Conservation (phyloP, 768 basidiomycete genomes). For the Lyophyllum semitale region DNA sequence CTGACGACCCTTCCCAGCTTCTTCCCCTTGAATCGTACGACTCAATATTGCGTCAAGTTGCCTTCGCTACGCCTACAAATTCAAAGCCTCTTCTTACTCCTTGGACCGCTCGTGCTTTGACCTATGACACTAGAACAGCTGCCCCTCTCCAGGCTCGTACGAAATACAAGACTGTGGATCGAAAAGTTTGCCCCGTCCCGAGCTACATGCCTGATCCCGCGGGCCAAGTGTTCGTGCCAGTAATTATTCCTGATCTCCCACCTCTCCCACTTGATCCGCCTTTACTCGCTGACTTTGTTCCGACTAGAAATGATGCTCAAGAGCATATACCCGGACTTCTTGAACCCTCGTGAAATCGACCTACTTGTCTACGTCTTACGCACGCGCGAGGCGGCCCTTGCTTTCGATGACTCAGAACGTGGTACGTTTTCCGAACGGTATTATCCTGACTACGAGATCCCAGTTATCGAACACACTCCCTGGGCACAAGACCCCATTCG, state of each 20-base stretch:
- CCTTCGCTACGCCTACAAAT: background rate
- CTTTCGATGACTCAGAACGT: constrained; percentile 22
- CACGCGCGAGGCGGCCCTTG: constrained; percentile 15
- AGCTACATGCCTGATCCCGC: constrained; percentile 24
- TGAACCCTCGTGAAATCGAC: constrained; percentile 14
- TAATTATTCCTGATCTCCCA: constrained; percentile 9
- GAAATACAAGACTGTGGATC: constrained; percentile 25
- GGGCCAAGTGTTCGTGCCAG: constrained; percentile 18
- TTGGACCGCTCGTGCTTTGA: constrained; percentile 12
- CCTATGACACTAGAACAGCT: background rate
- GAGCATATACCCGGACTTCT: constrained; percentile 1
- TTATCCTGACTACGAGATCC: constrained; percentile 33
- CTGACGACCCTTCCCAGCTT: constrained; percentile 4
- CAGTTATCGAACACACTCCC: constrained; percentile 31
- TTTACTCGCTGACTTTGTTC: constrained; percentile 3
- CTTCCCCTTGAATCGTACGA: constrained; percentile 15
- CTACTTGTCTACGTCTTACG: constrained; percentile 18
- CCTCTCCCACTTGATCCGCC: constrained; percentile 8
- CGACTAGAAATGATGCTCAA: constrained; percentile 14
- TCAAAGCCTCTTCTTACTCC: background rate
- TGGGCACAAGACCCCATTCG: constrained; percentile 30
- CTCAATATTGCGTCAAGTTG: background rate
- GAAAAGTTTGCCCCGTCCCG: constrained; percentile 25
- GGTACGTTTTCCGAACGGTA: constrained; percentile 31
- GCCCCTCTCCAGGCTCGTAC: background rate